Base-by-base conservation (phyloP, 306 rosid genomes). In the Alnus glutinosa region DNA sequence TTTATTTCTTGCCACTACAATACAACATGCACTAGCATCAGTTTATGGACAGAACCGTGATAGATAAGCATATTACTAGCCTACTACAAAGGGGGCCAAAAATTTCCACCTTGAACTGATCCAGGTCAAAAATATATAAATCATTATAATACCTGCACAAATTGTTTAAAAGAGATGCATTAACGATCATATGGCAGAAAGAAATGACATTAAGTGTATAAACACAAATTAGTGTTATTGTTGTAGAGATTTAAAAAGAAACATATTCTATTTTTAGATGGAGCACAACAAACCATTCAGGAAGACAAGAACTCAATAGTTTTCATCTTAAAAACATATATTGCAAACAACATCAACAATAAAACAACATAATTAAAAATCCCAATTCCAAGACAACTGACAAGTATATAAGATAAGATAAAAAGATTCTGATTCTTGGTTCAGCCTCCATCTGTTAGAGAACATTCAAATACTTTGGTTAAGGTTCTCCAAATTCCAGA, bases 1-100 rank as follows among this genome's bases (percentile, higher is more conserved):
- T 92, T 93, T 84, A 92, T 87, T 88, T 95, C 98, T 90, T 91
- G 98, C 98, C 98, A 95, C 98, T 95, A 42, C 70, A 88, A 78
- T 76, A 80, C 69, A 81, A 76, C 78, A 84, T 79, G 77, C 61
- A 84, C 37, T 51, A 76, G 69, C 32, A 2, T 74, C 70, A 67
- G 62, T 71, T 74, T 16, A 71, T 74, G 51, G 47, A 69, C 28
- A 30, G 44, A 34, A 81, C 55, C 4, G 54, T 63, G 76, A 59
- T 47, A 73, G 54, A 57, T 57, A 76, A 52, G 73, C 18, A 50
- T 23, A 67, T 59, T 59, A 59, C 75, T 74, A 55, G 64, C 54
- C 58, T 74, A 32, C 69, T 58, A 81, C 44, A 13, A 81, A 51
- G 37, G 39, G 28, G 79, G 42, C 70, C 23, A 78, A 59, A 75